phyloP scores from a whole-genome alignment of 2,329 filamentous ascomycete species.

The Alternaria novae-zelandiae region DNA sequence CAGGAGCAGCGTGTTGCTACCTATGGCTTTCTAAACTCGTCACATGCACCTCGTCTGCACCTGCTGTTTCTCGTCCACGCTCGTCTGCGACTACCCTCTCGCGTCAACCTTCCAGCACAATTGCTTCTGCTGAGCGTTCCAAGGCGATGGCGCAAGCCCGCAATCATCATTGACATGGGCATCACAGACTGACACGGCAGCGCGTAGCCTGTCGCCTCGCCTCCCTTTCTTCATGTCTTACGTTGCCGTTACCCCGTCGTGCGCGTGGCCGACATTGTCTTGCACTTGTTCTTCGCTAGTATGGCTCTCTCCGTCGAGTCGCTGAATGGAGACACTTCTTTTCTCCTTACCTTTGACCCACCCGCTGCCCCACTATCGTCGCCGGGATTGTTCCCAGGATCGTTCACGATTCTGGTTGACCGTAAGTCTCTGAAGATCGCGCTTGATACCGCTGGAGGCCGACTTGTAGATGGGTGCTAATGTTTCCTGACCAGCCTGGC shows the following conservation, averaged over 20 bases:
- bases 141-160: constrained; percentile 4
- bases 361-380: constrained; percentile 52
- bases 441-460: neutral
- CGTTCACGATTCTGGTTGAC: constrained; percentile 73
- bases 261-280: constrained; percentile 4
- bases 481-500: constrained; percentile 58
- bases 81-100: constrained; percentile 15
- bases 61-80: neutral
- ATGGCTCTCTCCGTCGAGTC: constrained; percentile 71
- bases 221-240: constrained; percentile 4
- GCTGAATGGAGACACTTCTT: constrained; percentile 69
- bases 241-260: neutral
- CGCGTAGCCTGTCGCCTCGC: neutral
- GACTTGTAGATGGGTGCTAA: constrained; percentile 4
- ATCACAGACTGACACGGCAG: constrained; percentile 14
- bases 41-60: constrained; percentile 12
- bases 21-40: constrained; percentile 6
- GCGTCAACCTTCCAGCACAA: constrained; percentile 13
- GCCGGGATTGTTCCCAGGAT: constrained; percentile 50
- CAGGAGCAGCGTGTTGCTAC: neutral
- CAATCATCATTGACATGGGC: constrained; percentile 8
- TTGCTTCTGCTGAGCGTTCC: constrained; percentile 4
- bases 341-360: constrained; percentile 68
- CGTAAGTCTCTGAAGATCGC: constrained; percentile 38
- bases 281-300: constrained; percentile 8